These are phyloP conservation scores for Akanthomyces muscarius DNA, from an alignment of 2,329 filamentous ascomycete species.

Conservation along the genomic window DNA sequence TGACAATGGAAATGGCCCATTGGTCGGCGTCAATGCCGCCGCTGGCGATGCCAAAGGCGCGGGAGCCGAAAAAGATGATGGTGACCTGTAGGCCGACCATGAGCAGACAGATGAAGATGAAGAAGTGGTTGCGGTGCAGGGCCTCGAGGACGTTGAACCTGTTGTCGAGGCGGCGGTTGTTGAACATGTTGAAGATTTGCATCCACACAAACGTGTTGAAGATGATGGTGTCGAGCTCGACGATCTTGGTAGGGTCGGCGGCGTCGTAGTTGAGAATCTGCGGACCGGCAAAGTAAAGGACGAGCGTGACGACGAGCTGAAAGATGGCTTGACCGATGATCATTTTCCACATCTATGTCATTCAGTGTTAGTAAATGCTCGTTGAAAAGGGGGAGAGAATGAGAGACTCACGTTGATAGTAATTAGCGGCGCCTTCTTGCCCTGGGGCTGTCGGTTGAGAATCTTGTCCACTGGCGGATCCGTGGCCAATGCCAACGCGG, in stretches of 20 bases:
- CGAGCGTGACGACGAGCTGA: constrained; percentile 55
- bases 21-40: constrained; percentile 58
- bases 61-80: constrained; percentile 77
- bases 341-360: constrained; percentile 58
- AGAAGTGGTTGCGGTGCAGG: constrained; percentile 74
- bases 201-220: constrained; percentile 72
- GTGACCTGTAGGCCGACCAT: constrained; percentile 82
- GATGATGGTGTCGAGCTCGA: constrained; percentile 56
- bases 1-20: constrained; percentile 78
- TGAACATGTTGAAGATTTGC: constrained; percentile 76
- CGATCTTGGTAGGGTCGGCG: constrained; percentile 28
- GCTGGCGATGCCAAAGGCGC: constrained; percentile 64
- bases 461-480: constrained; percentile 57
- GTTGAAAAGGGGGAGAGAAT: not conserved
- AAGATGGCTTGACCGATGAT: constrained; percentile 59
- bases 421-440: constrained; percentile 68
- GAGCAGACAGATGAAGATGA: constrained; percentile 71
- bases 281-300: constrained; percentile 58
- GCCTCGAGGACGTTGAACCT: constrained; percentile 85
- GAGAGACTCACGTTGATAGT: constrained; percentile 44
- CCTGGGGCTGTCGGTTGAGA: constrained; percentile 49
- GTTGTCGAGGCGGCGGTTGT: constrained; percentile 83
- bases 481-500: constrained; percentile 64
- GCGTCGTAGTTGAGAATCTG: constrained; percentile 49
- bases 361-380: not conserved